Evolutionary conservation across 306 rosid species (phyloP).

Genomic region (Adenanthera pavonina): DNA sequence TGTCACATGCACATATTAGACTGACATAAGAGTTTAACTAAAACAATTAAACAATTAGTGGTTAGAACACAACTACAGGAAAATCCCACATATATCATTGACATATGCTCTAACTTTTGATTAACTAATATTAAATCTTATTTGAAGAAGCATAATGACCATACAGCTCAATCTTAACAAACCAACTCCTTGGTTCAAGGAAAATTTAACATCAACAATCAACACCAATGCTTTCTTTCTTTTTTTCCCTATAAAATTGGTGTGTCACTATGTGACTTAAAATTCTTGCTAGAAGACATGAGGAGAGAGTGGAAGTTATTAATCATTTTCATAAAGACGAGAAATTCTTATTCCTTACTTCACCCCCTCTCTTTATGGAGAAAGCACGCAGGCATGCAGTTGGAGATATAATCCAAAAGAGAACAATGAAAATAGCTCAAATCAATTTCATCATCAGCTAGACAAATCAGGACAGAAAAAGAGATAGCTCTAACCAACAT

Average conservation of each 20-base stretch:
- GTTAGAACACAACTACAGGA: no score
- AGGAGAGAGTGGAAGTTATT: not conserved
- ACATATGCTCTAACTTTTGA: not conserved
- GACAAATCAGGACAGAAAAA: not conserved
- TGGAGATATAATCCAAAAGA: not conserved
- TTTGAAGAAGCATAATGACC: not conserved
- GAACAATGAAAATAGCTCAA: not conserved
- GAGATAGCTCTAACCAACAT: not conserved
- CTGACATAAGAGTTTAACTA: no score
- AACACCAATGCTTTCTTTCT: not conserved
- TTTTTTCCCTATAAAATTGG: not conserved
- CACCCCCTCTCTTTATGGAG: not conserved
- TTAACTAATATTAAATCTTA: not conserved
- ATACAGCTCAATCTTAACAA: not conserved
- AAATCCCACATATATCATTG: not conserved
- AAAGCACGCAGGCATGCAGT: not conserved
- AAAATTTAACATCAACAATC: no score
- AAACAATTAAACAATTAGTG: no score
- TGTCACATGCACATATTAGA: no score
- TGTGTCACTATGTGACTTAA: not conserved
- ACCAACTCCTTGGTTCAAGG: not conserved
- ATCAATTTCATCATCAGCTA: not conserved
- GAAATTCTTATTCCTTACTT: no score
- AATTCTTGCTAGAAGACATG: not conserved
- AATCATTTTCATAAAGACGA: not conserved